These are phyloP conservation scores for Pichia sp. DNA, from an alignment of 1,139 yeast species.

Conservation along the genomic window DNA sequence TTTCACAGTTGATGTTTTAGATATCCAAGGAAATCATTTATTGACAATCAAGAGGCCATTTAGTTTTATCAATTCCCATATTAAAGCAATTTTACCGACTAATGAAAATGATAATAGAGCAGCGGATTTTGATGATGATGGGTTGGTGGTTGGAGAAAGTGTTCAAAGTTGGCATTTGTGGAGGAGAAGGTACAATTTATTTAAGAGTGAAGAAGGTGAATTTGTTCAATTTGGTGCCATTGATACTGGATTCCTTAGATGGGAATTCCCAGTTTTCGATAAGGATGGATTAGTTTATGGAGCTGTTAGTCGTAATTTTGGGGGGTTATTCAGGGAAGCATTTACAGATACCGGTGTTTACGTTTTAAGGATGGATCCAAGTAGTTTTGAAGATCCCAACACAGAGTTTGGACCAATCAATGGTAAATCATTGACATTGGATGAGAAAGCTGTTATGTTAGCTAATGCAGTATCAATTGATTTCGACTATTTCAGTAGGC, in stretches of 20 bases:
- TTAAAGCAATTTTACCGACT: conserved; percentile 59
- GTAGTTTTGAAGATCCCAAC: conserved; percentile 46
- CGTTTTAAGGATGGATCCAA: conserved; percentile 74
- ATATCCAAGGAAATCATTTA: conserved; percentile 58
- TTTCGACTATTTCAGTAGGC: conserved; percentile 90
- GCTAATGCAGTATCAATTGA: conserved; percentile 89
- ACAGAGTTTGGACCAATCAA: conserved; percentile 31
- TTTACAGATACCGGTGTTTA: conserved; percentile 95
- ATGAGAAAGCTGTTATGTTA: conserved; percentile 77
- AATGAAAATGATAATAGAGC: conserved; percentile 1
- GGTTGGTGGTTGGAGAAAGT: conserved; percentile 66
- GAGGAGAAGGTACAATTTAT: conserved; percentile 81
- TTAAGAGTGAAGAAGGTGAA: conserved; percentile 37
- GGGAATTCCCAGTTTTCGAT: conserved; percentile 73
- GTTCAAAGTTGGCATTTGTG: conserved; percentile 92
- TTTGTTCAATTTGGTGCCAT: conserved; percentile 74
- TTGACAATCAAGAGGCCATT: conserved; percentile 75
- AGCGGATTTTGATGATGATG: conserved; percentile 27
- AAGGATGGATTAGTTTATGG: conserved; percentile 55
- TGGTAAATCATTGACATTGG: conserved; percentile 45
- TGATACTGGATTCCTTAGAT: conserved; percentile 81
- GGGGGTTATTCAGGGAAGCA: conserved; percentile 84
- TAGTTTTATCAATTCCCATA: conserved; percentile 81
- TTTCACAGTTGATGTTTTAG: conserved; percentile 73
- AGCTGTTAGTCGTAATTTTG: conserved; percentile 88